Evolutionary conservation across 2,329 filamentous ascomycete genomes (phyloP), one percentile per base, ranked within the genome.

Genomic region (Pestalotiopsis sp.): DNA sequence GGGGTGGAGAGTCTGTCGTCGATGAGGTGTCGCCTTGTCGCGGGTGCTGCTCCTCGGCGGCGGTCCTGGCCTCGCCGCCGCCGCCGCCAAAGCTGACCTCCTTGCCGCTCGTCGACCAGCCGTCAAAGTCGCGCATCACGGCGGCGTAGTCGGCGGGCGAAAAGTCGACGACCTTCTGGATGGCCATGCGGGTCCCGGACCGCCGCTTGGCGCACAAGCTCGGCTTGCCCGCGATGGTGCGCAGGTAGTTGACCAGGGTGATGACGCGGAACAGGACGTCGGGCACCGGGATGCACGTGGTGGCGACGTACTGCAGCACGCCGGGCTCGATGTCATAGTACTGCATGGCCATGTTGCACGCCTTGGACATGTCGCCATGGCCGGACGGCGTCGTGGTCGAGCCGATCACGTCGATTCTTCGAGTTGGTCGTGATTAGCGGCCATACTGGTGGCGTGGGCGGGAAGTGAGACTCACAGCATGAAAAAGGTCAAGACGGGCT

Each of bases 161-260:
- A 56, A 69, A 69, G 9, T 60, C 55, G 3, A 66, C 22, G 10
- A 69, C 65, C 35, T 68, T 69, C 9, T 58, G 64, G 3, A 69
- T 35, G 5, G 63, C 68, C 68, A 69, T 68, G 11, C 61, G 61
- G 3, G 68, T 69, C 10, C 68, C 68, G 5, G 64, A 44, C 6
- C 60, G 58, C 22, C 68, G 40, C n/a, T 58, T 56, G 24, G 38
- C 58, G 17, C 26, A 38, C 30, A 66, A 17, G n/a, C 17, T 35
- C 7, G n/a, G 24, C 20, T 57, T 38, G 20, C 22, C n/a, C 20
- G 59, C 52, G 24, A 68, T 65, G 1, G 66, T 60, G 22, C 68
- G 68, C 1, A 69, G 66, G 35, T 69, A 69, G 66, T 69, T 69
- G 59, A 68, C 56, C 38, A 69, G 56, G 9, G 66, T 68, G 13